Conservation (phyloP, 116 monocot species). For the Dioscorea cayenensis region DNA sequence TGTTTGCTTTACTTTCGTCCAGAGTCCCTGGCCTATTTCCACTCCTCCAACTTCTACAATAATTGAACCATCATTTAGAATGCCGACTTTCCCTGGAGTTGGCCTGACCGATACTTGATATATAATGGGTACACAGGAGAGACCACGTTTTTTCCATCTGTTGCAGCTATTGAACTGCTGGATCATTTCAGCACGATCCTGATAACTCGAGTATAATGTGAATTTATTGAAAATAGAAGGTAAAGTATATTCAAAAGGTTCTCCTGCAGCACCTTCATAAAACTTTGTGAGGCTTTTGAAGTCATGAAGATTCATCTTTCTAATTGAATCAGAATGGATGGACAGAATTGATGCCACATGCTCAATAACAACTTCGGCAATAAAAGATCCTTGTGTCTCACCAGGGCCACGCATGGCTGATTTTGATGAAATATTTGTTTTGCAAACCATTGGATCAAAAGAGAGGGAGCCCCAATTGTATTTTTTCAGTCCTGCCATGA, state of each 20-base stretch:
- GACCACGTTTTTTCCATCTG: slow-evolving; percentile 70
- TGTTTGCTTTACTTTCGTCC: slow-evolving; percentile 95
- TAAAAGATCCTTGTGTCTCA: slow-evolving; percentile 77
- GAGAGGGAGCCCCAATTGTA: slow-evolving; percentile 85
- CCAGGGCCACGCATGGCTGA: slow-evolving; percentile 80
- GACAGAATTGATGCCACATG: slow-evolving; percentile 70
- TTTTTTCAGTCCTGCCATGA: slow-evolving; percentile 54
- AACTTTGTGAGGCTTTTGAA: slow-evolving; percentile 52
- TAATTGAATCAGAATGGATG: slow-evolving; percentile 39
- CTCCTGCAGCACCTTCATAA: slow-evolving; percentile 31
- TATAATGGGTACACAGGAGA: slow-evolving; percentile 64
- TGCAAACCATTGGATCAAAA: slow-evolving; percentile 63
- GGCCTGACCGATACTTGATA: slow-evolving; percentile 29
- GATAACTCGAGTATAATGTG: slow-evolving; percentile 24
- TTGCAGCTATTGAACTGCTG: slow-evolving; percentile 39
- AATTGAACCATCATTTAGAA: slow-evolving; percentile 75
- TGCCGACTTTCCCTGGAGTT: slow-evolving; percentile 64
- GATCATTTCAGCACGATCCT: slow-evolving; percentile 31
- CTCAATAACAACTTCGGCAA: slow-evolving; percentile 83
- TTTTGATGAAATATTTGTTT: slow-evolving; percentile 58
- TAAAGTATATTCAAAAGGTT: slow-evolving; percentile 53
- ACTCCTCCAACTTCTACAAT: slow-evolving; percentile 89
- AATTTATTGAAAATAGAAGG: slow-evolving; percentile 45
- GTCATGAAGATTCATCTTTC: slow-evolving; percentile 63
- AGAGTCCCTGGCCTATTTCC: slow-evolving; percentile 84